A percentile compares a stretch with the other conserved stretches of the same genome.
Conservation (phyloP, 1,284 basidiomycete species). For the Athelia psychrophila region DNA sequence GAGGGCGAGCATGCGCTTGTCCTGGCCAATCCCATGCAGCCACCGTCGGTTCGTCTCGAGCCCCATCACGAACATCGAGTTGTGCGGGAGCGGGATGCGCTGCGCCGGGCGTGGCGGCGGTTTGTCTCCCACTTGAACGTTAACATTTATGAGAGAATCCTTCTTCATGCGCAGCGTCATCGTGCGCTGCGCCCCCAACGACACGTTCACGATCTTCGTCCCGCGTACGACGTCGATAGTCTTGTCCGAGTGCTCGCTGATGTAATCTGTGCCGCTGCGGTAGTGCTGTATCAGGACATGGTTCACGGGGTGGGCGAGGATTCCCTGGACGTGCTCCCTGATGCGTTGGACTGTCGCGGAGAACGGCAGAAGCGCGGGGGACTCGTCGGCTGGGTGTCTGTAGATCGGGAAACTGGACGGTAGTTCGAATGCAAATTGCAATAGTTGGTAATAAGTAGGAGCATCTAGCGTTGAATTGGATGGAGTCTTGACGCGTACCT, state of each 20-base stretch:
- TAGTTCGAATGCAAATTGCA: neutral
- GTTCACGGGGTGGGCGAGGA: constrained; percentile 60
- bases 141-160: constrained; percentile 32
- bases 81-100: constrained; percentile 68
- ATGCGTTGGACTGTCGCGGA: constrained; percentile 64
- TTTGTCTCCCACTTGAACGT: constrained; percentile 13
- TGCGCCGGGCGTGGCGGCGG: constrained; percentile 41
- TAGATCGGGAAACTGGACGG: constrained; percentile 70
- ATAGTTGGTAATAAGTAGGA: constrained; percentile 1
- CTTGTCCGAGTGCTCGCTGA: constrained; percentile 81
- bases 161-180: constrained; percentile 71
- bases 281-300: constrained; percentile 79
- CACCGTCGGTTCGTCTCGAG: constrained; percentile 65
- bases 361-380: constrained; percentile 62
- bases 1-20: constrained; percentile 52
- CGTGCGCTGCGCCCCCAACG: constrained; percentile 65
- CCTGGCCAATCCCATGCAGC: constrained; percentile 69
- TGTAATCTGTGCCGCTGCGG: constrained; percentile 71
- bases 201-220: constrained; percentile 73
- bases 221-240: constrained; percentile 72
- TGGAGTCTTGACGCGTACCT: constrained; percentile 37
- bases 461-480: no score
- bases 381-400: constrained; percentile 74
- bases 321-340: constrained; percentile 54
- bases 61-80: constrained; percentile 76